These are phyloP conservation scores for Malassezia equina DNA, from an alignment of 1,284 basidiomycete genomes.

Conservation along the genomic window DNA sequence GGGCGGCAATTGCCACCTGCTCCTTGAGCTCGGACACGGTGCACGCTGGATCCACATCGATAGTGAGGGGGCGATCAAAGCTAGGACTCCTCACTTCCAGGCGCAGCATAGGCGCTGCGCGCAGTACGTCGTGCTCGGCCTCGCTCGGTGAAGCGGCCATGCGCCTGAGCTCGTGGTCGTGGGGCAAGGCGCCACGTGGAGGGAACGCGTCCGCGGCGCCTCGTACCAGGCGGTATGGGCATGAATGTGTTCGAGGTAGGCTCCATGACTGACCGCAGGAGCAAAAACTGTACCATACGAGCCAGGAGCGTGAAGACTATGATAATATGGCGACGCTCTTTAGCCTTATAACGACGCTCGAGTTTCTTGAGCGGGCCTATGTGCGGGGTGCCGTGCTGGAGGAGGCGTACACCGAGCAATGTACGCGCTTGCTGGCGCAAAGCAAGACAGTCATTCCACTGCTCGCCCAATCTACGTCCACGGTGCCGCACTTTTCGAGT, in stretches of 20 bases:
- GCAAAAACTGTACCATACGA: slow-evolving; percentile 74
- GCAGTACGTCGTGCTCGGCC: neutral
- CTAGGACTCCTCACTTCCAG: neutral
- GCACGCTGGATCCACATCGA: neutral
- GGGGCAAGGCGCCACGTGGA: neutral
- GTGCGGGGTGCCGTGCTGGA: slow-evolving; percentile 77
- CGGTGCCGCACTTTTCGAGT: slow-evolving; percentile 20
- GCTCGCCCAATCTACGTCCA: slow-evolving; percentile 66
- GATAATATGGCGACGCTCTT: slow-evolving; percentile 83
- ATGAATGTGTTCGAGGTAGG: slow-evolving; percentile 18
- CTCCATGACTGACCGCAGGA: slow-evolving; percentile 54
- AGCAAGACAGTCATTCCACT: slow-evolving; percentile 95
- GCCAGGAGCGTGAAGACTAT: slow-evolving; percentile 77
- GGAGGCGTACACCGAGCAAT: slow-evolving; percentile 85
- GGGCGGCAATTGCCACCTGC: slow-evolving; percentile 17
- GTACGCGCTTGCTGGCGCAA: slow-evolving; percentile 78
- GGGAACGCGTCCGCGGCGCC: neutral
- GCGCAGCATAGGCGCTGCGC: neutral
- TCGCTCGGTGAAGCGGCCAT: neutral
- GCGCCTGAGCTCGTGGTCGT: neutral
- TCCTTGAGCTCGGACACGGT: slow-evolving; percentile 18
- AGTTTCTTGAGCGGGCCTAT: slow-evolving; percentile 90
- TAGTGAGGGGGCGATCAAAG: neutral
- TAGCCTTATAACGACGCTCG: slow-evolving; percentile 77
- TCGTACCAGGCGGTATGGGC: neutral